phyloP scores from a whole-genome alignment of 805 yeast species.

The Metschnikowia peoriensis region DNA sequence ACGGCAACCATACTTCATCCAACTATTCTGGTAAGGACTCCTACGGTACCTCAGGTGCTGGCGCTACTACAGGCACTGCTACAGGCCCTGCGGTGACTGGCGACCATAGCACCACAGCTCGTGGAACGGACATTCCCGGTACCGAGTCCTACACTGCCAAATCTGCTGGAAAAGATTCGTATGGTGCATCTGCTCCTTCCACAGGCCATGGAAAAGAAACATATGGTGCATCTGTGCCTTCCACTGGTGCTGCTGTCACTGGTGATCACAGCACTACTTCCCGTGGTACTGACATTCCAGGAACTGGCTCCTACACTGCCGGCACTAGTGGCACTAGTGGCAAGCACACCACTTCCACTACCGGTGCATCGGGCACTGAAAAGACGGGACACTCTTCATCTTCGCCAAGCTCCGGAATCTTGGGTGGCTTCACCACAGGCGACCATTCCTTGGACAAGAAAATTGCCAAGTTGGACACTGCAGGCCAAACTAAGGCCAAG shows the following conservation, averaged over 20 bases:
- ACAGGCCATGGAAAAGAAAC: too few species aligned
- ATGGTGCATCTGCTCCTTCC: background rate
- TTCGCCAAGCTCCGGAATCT: conserved; percentile 2
- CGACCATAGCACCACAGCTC: background rate
- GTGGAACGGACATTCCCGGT: background rate
- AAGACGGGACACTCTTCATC: conserved; percentile 6
- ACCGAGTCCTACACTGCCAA: background rate
- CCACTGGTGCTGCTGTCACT: background rate
- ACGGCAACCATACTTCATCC: background rate
- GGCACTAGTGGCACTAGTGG: background rate
- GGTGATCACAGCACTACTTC: background rate
- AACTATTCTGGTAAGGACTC: background rate
- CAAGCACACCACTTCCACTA: background rate
- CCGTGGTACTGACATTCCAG: background rate
- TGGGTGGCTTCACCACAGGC: conserved; percentile 32
- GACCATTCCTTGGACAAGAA: conserved; percentile 34
- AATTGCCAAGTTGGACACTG: conserved; percentile 33
- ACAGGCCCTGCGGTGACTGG: background rate
- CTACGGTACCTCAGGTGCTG: background rate
- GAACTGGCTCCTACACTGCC: conserved; percentile 1
- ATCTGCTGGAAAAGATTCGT: background rate
- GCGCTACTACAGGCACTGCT: background rate
- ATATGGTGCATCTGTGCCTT: too few species aligned
- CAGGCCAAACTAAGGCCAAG: conserved; percentile 37
- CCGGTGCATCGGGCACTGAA: conserved; percentile 1